Evolutionary conservation across 1,284 basidiomycete species (phyloP).

Genomic region (Pseudomicrostroma phylloplanum): DNA sequence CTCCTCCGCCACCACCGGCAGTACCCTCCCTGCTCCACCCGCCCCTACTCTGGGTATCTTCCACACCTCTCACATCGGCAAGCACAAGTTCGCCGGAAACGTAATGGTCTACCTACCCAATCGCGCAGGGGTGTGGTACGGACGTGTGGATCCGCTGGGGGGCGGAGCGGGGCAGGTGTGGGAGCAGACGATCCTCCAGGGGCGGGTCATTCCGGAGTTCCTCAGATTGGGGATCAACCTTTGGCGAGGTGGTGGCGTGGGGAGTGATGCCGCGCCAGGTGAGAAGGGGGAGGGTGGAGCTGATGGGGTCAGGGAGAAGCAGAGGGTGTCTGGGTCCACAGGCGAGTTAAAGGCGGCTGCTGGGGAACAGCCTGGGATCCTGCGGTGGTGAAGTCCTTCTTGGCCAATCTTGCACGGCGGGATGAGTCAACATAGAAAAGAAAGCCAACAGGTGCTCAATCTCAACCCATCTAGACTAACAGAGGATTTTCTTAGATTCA

Average conservation of each 20-base stretch:
- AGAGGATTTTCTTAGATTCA: too few species aligned
- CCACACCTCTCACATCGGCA: slow-evolving; percentile 79
- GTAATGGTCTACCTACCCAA: slow-evolving; percentile 80
- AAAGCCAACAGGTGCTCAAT: too few species aligned
- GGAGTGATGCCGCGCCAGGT: too few species aligned
- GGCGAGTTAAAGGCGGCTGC: not conserved
- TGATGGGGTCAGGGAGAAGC: not conserved
- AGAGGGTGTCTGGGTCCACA: not conserved
- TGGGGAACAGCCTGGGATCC: not conserved
- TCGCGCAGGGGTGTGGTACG: slow-evolving; percentile 80
- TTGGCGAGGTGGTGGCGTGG: not conserved
- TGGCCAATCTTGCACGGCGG: too few species aligned
- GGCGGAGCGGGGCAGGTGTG: not conserved
- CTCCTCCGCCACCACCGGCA: not conserved
- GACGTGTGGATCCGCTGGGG: slow-evolving; percentile 59
- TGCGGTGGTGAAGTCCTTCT: not conserved
- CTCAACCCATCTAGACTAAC: too few species aligned
- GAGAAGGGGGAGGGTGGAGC: not conserved
- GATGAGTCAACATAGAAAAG: too few species aligned
- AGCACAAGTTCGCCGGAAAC: slow-evolving; percentile 85
- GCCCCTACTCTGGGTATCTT: slow-evolving; percentile 64
- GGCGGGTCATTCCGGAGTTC: not conserved
- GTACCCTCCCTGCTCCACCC: not conserved
- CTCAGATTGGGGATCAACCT: slow-evolving; percentile 2
- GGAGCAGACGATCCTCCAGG: slow-evolving; percentile 3